Conservation (phyloP, 169 alveolate genomes). For the Plasmodium falciparum region DNA sequence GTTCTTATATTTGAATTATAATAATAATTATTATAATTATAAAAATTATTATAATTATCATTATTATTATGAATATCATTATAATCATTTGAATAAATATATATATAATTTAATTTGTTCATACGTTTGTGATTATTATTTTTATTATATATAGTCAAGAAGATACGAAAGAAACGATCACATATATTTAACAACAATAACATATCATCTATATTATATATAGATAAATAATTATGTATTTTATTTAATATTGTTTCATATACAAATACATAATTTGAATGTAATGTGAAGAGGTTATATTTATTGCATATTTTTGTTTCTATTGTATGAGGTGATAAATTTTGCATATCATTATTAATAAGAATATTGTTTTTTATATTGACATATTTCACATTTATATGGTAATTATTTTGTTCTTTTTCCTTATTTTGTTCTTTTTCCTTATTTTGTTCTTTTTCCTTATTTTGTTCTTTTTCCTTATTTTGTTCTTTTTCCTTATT, state of each 20-base stretch:
- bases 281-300: conserved; percentile 32
- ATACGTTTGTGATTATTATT: background rate
- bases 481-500: background rate
- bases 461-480: background rate
- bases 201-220: conserved; percentile 24
- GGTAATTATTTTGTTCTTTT: background rate
- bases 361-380: too few relatives aligned
- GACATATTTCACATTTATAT: too few relatives aligned
- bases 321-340: background rate
- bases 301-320: conserved; percentile 9
- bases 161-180: conserved; percentile 31
- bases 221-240: conserved; percentile 19
- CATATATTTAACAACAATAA: conserved; percentile 34
- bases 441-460: background rate
- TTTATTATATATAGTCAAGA: conserved; percentile 31
- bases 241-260: conserved; percentile 6
- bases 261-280: conserved; percentile 23
- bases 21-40: background rate
- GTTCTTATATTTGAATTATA: conserved; percentile 8
- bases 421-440: background rate
- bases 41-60: too few relatives aligned
- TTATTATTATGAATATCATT: conserved; percentile 22
- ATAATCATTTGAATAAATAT: conserved; percentile 13
- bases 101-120: conserved; percentile 44
- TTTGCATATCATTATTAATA: too few relatives aligned